These are phyloP conservation scores for Cryptosporidium ubiquitum DNA, from an alignment of 169 alveolate genomes.

Conservation along the genomic window DNA sequence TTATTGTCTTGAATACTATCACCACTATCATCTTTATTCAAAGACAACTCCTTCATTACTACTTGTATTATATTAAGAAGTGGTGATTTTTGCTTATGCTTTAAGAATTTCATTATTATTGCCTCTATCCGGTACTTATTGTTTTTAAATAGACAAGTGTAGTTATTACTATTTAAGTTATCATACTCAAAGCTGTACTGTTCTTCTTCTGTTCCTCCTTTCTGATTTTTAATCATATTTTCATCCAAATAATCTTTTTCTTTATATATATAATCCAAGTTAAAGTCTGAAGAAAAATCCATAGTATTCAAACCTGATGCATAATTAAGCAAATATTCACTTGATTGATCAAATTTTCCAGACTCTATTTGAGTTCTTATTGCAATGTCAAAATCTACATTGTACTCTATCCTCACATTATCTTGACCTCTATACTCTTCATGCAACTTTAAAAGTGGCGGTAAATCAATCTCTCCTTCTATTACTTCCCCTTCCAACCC, in stretches of 20 bases:
- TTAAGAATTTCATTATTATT: constrained; percentile 34
- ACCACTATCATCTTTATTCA: not conserved
- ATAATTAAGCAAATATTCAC: not conserved
- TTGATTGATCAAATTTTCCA: not conserved
- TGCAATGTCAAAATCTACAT: not conserved
- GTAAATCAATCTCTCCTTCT: not conserved
- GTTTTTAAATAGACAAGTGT: not conserved
- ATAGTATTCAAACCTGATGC: not conserved
- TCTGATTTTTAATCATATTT: not conserved
- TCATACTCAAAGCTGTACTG: not conserved
- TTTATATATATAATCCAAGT: constrained; percentile 15
- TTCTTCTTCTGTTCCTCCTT: not conserved
- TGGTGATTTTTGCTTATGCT: constrained; percentile 4
- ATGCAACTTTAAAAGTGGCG: constrained; percentile 16
- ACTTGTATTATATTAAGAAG: constrained; percentile 13
- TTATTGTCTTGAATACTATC: not conserved
- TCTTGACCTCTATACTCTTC: not conserved
- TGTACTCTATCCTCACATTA: not conserved
- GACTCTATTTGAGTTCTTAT: not conserved
- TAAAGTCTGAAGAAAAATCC: not conserved
- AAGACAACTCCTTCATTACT: constrained; percentile 27
- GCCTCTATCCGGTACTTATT: constrained; percentile 47
- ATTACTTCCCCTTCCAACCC: not conserved
- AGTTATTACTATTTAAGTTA: constrained; percentile 1
- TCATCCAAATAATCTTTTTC: constrained; percentile 7